Base-by-base conservation (phyloP, 495 filamentous ascomycete genomes). In the Xylaria bambusicola region DNA sequence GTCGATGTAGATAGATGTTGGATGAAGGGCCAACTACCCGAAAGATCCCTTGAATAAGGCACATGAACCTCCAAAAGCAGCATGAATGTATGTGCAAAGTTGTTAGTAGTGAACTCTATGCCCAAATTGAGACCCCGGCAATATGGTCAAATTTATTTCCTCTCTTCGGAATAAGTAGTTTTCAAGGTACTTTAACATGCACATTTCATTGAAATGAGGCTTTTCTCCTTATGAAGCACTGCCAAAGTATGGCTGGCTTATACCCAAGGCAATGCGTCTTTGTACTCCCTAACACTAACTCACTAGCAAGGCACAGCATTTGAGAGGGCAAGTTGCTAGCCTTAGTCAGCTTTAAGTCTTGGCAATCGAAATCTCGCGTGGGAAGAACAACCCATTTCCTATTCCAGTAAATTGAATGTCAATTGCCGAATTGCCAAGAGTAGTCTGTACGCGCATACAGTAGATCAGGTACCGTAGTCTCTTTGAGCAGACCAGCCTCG, bases 231-330 rank as follows among this genome's bases (percentile, higher is more conserved):
- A n/a, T n/a, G n/a, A n/a, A n/a, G n/a, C n/a, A n/a, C n/a, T n/a
- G n/a, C 5, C 1, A 5, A 12, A 0, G 6, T 13, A 36, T 15
- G 13, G 23, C 13, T 49, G n/a, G 12, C n/a, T 23, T 3, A 2
- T 44, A 21, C 13, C 8, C 4, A 23, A 51, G 20, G 0, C 1
- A 50, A 24, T 17, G 1, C 1, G 9, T n/a, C 27, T 2, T 58
- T 61, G 58, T 61, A 61, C 20, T 48, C 35, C 5, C 9, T 61
- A 61, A 9, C 58, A 61, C 51, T 40, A 42, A 56, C 53, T 61
- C 58, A 61, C 58, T 13, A 48, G 17, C 17, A 6, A 27, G 6
- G 40, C 58, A 61, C 44, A 21, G 50, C 9, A 20, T 20, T 5
- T 31, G 33, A 27, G 49, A 52, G 41, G 18, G 26, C 35, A 12